Percentiles rank a stretch among this genome's conserved stretches.
Conservation (phyloP, 1,284 basidiomycete species). For the Ceratobasidium sp. region DNA sequence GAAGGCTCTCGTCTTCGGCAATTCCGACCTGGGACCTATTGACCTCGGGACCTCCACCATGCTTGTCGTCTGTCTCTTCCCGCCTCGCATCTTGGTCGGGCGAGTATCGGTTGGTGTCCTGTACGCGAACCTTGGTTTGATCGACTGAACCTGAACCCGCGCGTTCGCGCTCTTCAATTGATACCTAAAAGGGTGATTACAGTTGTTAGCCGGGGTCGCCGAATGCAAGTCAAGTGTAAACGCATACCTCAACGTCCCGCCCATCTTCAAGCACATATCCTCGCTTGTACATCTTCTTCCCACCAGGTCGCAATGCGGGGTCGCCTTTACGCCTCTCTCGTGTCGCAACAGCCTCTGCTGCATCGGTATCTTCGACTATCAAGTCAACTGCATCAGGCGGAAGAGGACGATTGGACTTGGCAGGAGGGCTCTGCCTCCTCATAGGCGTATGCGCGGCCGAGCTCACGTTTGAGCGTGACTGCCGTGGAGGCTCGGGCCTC, state of each 20-base stretch:
- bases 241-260: constrained; percentile 40
- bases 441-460: constrained; percentile 25
- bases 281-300: constrained; percentile 61
- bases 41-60: constrained; percentile 40
- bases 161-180: constrained; percentile 41
- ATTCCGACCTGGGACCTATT: constrained; percentile 38
- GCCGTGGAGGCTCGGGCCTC: constrained; percentile 12
- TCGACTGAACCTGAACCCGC: constrained; percentile 42
- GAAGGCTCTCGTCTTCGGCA: constrained; percentile 41
- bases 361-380: constrained; percentile 66
- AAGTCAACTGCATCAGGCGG: constrained; percentile 81
- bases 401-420: constrained; percentile 45
- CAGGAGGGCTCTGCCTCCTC: constrained; percentile 3
- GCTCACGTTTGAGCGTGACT: neutral
- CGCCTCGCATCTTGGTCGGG: constrained; percentile 43
- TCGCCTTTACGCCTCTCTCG: constrained; percentile 63
- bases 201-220: constrained; percentile 36
- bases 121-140: constrained; percentile 45
- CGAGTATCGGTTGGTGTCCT: constrained; percentile 46
- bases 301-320: constrained; percentile 51
- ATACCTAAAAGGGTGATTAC: constrained; percentile 19
- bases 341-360: constrained; percentile 58
- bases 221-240: constrained; percentile 1
- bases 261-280: constrained; percentile 57
- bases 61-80: constrained; percentile 44